Evolutionary conservation across 2,329 filamentous ascomycete species (phyloP).

Genomic region (Curvularia hawaiiensis): DNA sequence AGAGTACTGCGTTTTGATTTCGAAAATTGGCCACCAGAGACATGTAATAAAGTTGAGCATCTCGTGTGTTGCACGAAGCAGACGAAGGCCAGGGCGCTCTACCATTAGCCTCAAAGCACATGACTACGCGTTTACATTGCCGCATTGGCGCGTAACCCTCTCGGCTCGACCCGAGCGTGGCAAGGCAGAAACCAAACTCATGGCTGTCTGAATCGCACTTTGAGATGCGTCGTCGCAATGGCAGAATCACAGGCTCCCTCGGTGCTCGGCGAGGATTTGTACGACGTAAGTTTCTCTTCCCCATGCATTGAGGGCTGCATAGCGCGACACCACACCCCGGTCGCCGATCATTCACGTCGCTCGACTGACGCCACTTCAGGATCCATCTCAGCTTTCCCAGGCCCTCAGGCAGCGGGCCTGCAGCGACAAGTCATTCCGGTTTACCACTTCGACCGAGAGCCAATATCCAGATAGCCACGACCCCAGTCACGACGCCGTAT

Average conservation of each 20-base stretch:
- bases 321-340: constrained; percentile 30
- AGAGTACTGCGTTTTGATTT: background rate
- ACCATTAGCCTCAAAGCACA: constrained; percentile 12
- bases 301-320: constrained; percentile 14
- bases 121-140: constrained; percentile 19
- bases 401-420: constrained; percentile 43
- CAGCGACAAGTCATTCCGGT: constrained; percentile 27
- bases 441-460: constrained; percentile 34
- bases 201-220: constrained; percentile 8
- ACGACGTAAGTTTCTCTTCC: constrained; percentile 41
- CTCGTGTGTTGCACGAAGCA: background rate
- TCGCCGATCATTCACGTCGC: constrained; percentile 34
- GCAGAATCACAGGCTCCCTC: constrained; percentile 38
- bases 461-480: constrained; percentile 14
- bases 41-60: too few relatives aligned
- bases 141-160: constrained; percentile 21
- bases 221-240: constrained; percentile 30
- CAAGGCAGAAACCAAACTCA: constrained; percentile 25
- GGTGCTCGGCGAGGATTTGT: constrained; percentile 36
- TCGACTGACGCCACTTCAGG: constrained; percentile 33
- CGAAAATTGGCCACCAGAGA: background rate
- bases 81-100: background rate
- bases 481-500: constrained; percentile 16
- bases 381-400: constrained; percentile 46
- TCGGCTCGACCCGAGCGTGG: constrained; percentile 15